phyloP scores from a whole-genome alignment of 2,329 filamentous ascomycete species.

The Xylaria sp. region DNA sequence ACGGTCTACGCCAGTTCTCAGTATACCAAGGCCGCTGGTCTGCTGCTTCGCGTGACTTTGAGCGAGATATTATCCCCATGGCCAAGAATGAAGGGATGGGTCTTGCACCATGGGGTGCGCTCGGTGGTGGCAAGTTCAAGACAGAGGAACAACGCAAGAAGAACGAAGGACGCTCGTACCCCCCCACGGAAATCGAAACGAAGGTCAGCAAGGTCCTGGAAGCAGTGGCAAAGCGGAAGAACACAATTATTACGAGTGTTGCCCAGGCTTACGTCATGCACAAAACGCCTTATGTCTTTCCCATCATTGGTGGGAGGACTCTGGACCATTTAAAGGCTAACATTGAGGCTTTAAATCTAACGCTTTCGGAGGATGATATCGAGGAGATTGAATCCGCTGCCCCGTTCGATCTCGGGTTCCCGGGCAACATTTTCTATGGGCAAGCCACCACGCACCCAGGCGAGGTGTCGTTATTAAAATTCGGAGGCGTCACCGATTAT shows the following conservation, averaged over 20 bases:
- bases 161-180: constrained; percentile 53
- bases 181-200: constrained; percentile 64
- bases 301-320: constrained; percentile 63
- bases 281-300: constrained; percentile 64
- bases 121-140: constrained; percentile 64
- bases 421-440: constrained; percentile 64
- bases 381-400: constrained; percentile 62
- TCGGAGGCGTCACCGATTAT: constrained; percentile 63
- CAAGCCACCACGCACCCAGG: constrained; percentile 50
- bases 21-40: constrained; percentile 76
- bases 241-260: constrained; percentile 67
- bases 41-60: constrained; percentile 71
- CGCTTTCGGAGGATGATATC: constrained; percentile 62
- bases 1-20: constrained; percentile 75
- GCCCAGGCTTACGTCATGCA: constrained; percentile 63
- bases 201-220: constrained; percentile 66
- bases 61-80: constrained; percentile 77
- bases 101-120: constrained; percentile 68
- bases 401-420: constrained; percentile 67
- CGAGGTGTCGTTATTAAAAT: constrained; percentile 57
- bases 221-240: constrained; percentile 66
- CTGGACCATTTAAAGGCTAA: constrained; percentile 64
- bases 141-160: constrained; percentile 56
- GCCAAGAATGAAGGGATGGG: constrained; percentile 69
- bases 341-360: constrained; percentile 63